Evolutionary conservation across 164 flowering plant species (phyloP).

Genomic region (Vitis rupestris): DNA sequence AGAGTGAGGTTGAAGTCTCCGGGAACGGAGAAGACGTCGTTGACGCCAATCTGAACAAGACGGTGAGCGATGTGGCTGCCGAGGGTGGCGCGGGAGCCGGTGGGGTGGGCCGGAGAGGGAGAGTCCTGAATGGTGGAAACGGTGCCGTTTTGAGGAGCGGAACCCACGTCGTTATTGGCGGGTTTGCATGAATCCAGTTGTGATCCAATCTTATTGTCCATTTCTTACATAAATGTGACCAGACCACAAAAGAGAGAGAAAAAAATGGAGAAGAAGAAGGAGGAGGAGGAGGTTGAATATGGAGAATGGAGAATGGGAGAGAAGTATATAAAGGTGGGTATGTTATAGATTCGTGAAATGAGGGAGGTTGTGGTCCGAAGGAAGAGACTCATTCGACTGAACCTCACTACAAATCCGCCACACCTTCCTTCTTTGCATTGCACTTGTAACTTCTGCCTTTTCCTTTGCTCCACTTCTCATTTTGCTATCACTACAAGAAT

Average conservation of each 20-base stretch:
- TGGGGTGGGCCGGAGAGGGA: neutral
- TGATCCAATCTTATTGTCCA: neutral
- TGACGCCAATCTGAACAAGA: conserved; percentile 36
- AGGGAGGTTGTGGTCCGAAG: too few species aligned
- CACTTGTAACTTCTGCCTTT: too few species aligned
- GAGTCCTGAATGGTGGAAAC: conserved; percentile 4
- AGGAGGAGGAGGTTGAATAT: too few species aligned
- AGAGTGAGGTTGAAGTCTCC: conserved; percentile 42
- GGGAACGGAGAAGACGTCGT: conserved; percentile 39
- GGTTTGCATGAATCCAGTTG: conserved; percentile 8
- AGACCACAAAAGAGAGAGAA: too few species aligned
- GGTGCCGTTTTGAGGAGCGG: conserved; percentile 9
- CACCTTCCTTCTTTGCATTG: neutral
- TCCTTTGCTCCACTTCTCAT: too few species aligned
- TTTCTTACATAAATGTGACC: neutral
- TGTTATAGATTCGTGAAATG: too few species aligned
- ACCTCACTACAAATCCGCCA: too few species aligned
- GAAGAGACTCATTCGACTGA: too few species aligned
- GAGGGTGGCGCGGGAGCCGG: conserved; percentile 18
- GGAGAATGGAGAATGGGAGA: too few species aligned
- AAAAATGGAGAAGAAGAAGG: too few species aligned
- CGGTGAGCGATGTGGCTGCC: conserved; percentile 37
- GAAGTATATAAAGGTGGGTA: too few species aligned
- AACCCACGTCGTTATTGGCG: conserved; percentile 4
- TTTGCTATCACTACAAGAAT: too few species aligned